These are phyloP conservation scores for Collybia sp. DNA, from an alignment of 768 basidiomycete genomes.

Conservation along the genomic window DNA sequence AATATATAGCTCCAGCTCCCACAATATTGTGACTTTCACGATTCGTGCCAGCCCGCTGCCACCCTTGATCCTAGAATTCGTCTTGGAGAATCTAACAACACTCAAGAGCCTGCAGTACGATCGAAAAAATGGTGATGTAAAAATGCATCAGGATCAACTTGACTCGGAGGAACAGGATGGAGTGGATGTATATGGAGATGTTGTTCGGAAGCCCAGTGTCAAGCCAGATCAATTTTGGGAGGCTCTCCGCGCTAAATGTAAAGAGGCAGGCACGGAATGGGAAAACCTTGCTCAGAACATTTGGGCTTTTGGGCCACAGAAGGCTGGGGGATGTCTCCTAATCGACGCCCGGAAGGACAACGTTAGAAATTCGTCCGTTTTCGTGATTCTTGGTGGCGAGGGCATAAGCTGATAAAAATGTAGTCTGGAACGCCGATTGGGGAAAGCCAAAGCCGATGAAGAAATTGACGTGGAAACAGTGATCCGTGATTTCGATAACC, in stretches of 20 bases:
- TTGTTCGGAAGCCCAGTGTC: constrained; percentile 59
- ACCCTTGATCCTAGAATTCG: constrained; percentile 62
- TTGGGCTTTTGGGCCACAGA: constrained; percentile 91
- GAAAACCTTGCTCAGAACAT: constrained; percentile 59
- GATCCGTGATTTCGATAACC: constrained; percentile 64
- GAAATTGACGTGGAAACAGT: constrained; percentile 27
- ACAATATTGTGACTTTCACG: constrained; percentile 73
- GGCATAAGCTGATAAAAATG: constrained; percentile 7
- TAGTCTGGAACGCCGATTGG: constrained; percentile 51
- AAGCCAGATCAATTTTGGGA: constrained; percentile 79
- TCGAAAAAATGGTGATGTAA: constrained; percentile 25
- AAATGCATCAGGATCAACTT: constrained; percentile 25
- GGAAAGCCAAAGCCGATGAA: constrained; percentile 28
- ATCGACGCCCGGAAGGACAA: constrained; percentile 61
- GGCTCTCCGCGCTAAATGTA: constrained; percentile 56
- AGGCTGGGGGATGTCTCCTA: constrained; percentile 81
- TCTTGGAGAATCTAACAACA: constrained; percentile 65
- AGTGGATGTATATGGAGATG: constrained; percentile 51
- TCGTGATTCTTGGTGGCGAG: constrained; percentile 1
- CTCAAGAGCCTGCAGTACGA: constrained; percentile 58
- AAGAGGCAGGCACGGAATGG: constrained; percentile 85
- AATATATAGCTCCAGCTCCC: constrained; percentile 61
- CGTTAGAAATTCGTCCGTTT: constrained; percentile 38
- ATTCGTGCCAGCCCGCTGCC: constrained; percentile 84
- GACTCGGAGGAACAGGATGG: constrained; percentile 33